Evolutionary conservation across 2,329 filamentous ascomycete species (phyloP).

Genomic region (Alternaria arbusti): DNA sequence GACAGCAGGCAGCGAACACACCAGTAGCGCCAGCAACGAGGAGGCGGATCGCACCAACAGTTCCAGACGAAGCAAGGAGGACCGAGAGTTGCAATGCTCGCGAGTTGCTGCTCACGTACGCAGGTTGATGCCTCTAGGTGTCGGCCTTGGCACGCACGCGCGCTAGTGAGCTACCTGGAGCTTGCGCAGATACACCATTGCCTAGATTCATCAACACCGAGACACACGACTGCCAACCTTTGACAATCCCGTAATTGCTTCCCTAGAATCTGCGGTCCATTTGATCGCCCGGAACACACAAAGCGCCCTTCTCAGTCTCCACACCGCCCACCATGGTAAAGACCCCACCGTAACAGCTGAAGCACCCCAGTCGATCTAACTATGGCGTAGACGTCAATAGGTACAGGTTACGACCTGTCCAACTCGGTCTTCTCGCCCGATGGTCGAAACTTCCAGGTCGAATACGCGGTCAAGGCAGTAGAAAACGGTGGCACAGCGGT

Average conservation of each 20-base stretch:
- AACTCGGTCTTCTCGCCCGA: conserved; percentile 99
- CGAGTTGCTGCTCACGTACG: neutral
- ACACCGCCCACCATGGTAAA: conserved; percentile 38
- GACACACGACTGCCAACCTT: conserved; percentile 5
- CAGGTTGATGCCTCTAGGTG: neutral
- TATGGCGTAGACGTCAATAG: conserved; percentile 86
- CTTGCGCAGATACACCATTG: conserved; percentile 42
- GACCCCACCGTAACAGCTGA: conserved; percentile 13
- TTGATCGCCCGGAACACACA: neutral
- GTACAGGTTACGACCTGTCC: conserved; percentile 97
- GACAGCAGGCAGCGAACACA: conserved; percentile 1
- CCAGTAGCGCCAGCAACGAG: neutral
- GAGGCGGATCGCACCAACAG: neutral
- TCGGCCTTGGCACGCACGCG: conserved; percentile 21
- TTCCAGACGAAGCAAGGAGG: neutral
- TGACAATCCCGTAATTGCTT: neutral
- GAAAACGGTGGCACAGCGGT: conserved; percentile 97
- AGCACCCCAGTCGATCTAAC: conserved; percentile 22
- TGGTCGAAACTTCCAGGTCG: conserved; percentile 95
- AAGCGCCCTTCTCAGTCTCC: neutral
- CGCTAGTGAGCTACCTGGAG: conserved; percentile 22
- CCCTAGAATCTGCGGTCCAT: neutral
- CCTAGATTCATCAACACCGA: conserved; percentile 35
- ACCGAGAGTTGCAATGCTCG: neutral
- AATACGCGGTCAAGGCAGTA: conserved; percentile 98